phyloP scores from a whole-genome alignment of 1,284 basidiomycete species.

The Meira miltonrushii region DNA sequence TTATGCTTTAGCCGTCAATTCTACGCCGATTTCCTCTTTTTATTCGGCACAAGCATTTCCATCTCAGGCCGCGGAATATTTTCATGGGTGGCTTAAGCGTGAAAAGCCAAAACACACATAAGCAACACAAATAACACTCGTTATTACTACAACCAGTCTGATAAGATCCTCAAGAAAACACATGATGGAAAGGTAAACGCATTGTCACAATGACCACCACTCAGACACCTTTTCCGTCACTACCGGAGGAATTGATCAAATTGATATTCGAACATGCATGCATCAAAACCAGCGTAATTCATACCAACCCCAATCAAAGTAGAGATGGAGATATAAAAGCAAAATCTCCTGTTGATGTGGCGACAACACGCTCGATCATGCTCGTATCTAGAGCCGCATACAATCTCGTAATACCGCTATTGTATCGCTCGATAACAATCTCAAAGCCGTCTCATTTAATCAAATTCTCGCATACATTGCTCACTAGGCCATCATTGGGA shows the following conservation, averaged over 20 bases:
- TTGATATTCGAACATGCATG: conserved; percentile 32
- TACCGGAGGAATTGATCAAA: conserved; percentile 35
- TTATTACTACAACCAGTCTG: too few relatives aligned
- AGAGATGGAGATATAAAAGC: not conserved
- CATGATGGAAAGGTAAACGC: too few relatives aligned
- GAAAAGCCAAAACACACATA: too few relatives aligned
- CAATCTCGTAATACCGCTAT: conserved; percentile 29
- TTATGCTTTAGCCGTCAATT: too few relatives aligned
- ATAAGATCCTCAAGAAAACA: too few relatives aligned
- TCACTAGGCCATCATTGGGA: conserved; percentile 27
- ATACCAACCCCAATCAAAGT: conserved; percentile 2
- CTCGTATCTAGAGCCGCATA: conserved; percentile 30
- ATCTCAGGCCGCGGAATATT: too few relatives aligned
- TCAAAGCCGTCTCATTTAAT: conserved; percentile 30
- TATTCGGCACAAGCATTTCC: too few relatives aligned
- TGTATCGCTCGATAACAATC: conserved; percentile 30
- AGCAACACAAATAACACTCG: too few relatives aligned
- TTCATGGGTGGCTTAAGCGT: too few relatives aligned
- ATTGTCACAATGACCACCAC: too few relatives aligned
- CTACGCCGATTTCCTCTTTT: too few relatives aligned
- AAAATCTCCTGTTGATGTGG: conserved; percentile 19
- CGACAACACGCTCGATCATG: conserved; percentile 27
- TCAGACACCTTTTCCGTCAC: conserved; percentile 8
- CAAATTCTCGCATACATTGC: conserved; percentile 26
- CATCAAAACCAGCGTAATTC: conserved; percentile 24